A percentile compares a stretch with the other conserved stretches of the same genome.
Conservation (phyloP, 495 filamentous ascomycete genomes). For the Penicillium longicatenatum region DNA sequence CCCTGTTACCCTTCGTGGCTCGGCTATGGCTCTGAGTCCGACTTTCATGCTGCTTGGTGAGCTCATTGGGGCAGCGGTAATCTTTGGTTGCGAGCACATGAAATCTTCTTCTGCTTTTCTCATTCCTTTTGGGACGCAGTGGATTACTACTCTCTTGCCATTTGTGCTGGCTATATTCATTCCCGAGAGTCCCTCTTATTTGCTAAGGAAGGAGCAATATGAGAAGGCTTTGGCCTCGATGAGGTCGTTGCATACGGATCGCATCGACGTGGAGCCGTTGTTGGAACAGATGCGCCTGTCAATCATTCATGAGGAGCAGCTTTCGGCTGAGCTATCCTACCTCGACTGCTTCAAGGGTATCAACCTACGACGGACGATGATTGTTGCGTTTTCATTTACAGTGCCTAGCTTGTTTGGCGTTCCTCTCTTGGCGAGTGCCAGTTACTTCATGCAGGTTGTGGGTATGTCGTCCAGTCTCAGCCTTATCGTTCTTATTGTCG, state of each 20-base stretch:
- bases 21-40: slow-evolving; percentile 43
- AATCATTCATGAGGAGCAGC: slow-evolving; percentile 24
- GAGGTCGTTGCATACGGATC: slow-evolving; percentile 11
- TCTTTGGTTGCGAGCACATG: slow-evolving; percentile 27
- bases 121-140: slow-evolving; percentile 31
- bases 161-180: slow-evolving; percentile 16
- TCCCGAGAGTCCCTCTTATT: slow-evolving; percentile 23
- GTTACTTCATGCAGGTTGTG: slow-evolving; percentile 39
- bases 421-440: slow-evolving; percentile 30
- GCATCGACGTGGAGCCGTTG: slow-evolving; percentile 8
- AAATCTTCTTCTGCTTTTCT: slow-evolving; percentile 12
- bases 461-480: slow-evolving; percentile 32
- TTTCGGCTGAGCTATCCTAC: slow-evolving; percentile 29
- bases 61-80: slow-evolving; percentile 42
- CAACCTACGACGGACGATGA: slow-evolving; percentile 49
- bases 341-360: slow-evolving; percentile 45
- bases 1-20: slow-evolving; percentile 40
- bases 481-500: slow-evolving; percentile 31
- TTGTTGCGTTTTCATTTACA: slow-evolving; percentile 42
- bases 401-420: slow-evolving; percentile 33
- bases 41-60: slow-evolving; percentile 47
- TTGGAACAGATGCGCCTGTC: slow-evolving; percentile 20
- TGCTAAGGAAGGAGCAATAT: slow-evolving; percentile 15
- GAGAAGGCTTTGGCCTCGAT: slow-evolving; percentile 13
- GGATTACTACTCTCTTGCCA: slow-evolving; percentile 25